phyloP scores from a whole-genome alignment of 2,329 filamentous ascomycete genomes.

The Botrytis cinerea region DNA sequence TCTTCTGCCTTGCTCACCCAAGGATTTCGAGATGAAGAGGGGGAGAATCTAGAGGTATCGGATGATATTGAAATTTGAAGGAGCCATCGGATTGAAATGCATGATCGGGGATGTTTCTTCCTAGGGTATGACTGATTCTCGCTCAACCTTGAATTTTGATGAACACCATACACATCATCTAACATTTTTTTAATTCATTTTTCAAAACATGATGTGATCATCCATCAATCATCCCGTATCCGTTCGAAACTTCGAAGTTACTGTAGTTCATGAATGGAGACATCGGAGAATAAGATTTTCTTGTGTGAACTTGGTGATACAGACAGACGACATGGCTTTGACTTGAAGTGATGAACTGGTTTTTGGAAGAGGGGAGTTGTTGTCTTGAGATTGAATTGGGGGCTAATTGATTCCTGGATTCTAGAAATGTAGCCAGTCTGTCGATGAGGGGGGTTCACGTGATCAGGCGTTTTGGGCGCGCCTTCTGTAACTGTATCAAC shows the following conservation, averaged over 20 bases:
- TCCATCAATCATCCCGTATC: constrained; percentile 19
- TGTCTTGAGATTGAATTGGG: background rate
- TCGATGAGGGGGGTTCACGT: constrained; percentile 12
- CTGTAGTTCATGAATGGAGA: constrained; percentile 15
- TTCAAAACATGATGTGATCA: constrained; percentile 20
- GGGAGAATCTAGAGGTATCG: constrained; percentile 1
- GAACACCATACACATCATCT: constrained; percentile 6
- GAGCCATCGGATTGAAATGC: constrained; percentile 19
- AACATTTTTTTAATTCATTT: background rate
- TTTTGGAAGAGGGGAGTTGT: background rate
- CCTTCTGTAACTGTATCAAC: constrained; percentile 23
- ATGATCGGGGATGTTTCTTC: constrained; percentile 18
- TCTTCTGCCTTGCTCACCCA: background rate
- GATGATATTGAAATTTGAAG: constrained; percentile 19
- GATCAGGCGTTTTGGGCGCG: constrained; percentile 19
- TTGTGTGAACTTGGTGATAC: constrained; percentile 3
- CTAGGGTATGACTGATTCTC: constrained; percentile 17
- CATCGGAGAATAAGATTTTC: constrained; percentile 15
- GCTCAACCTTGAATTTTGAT: constrained; percentile 20
- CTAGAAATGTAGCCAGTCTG: background rate
- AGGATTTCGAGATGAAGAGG: constrained; percentile 5
- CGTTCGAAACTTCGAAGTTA: constrained; percentile 20
- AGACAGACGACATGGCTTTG: background rate
- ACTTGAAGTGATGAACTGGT: background rate
- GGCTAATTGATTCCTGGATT: background rate